phyloP scores from a whole-genome alignment of 2,329 filamentous ascomycete species.

The Pseudocercospora eumusae region DNA sequence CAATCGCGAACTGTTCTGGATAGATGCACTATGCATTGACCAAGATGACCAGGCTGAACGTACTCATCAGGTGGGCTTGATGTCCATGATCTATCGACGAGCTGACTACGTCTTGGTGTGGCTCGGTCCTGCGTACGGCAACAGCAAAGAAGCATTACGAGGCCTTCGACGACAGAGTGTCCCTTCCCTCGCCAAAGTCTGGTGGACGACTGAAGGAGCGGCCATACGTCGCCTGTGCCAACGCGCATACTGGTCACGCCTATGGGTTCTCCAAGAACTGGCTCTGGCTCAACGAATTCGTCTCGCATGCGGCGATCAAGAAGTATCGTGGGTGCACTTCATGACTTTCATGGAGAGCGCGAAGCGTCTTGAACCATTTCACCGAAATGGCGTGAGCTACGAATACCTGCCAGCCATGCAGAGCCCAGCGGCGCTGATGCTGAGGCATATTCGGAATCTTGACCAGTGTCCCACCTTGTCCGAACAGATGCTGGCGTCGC shows the following conservation, averaged over 20 bases:
- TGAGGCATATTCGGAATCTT: background rate
- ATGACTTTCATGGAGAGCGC: background rate
- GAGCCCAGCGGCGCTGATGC: background rate
- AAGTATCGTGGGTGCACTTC: background rate
- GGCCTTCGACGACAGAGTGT: background rate
- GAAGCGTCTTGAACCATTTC: background rate
- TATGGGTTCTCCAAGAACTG: constrained; percentile 10
- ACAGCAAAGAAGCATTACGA: background rate
- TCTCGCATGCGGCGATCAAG: background rate
- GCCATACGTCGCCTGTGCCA: background rate
- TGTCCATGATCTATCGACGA: constrained; percentile 10
- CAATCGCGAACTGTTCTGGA: background rate
- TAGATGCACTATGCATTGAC: constrained; percentile 15
- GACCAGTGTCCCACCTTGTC: background rate
- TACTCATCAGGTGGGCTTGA: constrained; percentile 11
- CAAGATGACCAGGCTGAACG: constrained; percentile 11
- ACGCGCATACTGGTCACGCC: constrained; percentile 1
- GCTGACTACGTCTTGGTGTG: constrained; percentile 6
- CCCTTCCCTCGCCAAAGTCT: background rate
- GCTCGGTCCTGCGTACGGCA: background rate
- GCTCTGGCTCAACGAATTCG: background rate
- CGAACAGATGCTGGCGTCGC: background rate
- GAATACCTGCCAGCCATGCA: background rate
- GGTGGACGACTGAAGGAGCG: background rate
- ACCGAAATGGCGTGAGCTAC: background rate